Evolutionary conservation across 2,329 filamentous ascomycete genomes (phyloP).

Genomic region (Talaromyces sp.): DNA sequence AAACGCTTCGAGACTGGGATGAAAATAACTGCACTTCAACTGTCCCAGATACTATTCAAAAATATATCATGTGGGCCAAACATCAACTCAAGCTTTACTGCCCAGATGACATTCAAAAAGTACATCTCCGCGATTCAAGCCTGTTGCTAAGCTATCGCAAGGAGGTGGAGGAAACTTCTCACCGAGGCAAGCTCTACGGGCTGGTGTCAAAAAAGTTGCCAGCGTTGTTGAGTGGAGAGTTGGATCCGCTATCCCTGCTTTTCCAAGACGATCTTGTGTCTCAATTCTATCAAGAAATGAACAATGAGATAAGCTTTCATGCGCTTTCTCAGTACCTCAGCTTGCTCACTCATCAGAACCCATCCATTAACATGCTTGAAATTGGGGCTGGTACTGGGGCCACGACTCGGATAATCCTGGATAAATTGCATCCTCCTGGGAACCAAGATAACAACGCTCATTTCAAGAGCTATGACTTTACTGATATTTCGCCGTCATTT

Average conservation of each 20-base stretch:
- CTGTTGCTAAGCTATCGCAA: neutral
- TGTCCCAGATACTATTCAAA: neutral
- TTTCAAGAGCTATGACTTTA: neutral
- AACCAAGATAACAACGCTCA: neutral
- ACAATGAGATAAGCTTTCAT: neutral
- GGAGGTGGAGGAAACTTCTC: neutral
- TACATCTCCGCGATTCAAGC: neutral
- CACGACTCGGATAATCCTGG: neutral
- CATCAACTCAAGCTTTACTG: neutral
- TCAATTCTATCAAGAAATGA: neutral
- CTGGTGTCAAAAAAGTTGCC: neutral
- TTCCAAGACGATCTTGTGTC: neutral
- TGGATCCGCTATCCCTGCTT: neutral
- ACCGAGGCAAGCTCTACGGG: neutral
- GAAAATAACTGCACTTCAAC: neutral
- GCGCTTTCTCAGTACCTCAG: neutral
- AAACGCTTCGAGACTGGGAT: neutral
- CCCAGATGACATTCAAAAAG: neutral
- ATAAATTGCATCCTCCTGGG: neutral
- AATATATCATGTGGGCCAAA: neutral
- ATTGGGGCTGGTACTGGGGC: neutral
- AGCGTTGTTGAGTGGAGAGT: neutral
- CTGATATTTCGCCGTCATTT: neutral
- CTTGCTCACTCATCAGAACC: neutral
- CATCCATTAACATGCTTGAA: neutral